Base-by-base conservation (phyloP, 2,329 filamentous ascomycete species). In the Raffaelea arxii region DNA sequence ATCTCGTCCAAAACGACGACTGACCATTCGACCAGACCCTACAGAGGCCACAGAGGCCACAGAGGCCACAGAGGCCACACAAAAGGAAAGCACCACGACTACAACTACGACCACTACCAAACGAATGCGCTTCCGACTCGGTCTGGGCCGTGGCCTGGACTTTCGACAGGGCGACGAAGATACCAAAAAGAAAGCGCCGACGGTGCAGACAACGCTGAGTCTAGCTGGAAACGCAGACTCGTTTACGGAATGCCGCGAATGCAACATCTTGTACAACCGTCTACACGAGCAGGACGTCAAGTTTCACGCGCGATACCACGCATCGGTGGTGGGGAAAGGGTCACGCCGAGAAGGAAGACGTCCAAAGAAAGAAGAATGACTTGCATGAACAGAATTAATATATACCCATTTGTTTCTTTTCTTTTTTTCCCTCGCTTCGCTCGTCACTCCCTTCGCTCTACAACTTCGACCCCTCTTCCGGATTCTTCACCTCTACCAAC, bases 221-320 rank as follows among this genome's bases (percentile, higher is more conserved):
- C 59, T 70, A 5, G 59, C 66, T 54, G 57, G n/a, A 2, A 46
- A 48, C 12, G 47, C 41, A 14, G 44, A 43, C 18, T 30, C 37
- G 4, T 50, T 70, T 49, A 60, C 56, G 2, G 63, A 70, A 47
- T 71, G 68, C 51, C 62, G 59, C 25, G 63, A 64, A 24, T 71
- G 68, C 50, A 62, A 63, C 23, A 64, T 69, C 47, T 47, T 71
- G 38, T 71, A 70, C 51, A 71, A 71, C 44, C 65, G 66, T 4
- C 54, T 69, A 36, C 66, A 71, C 51, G 62, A 65, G 30, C 62
- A 66, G 44, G 68, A 71, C 49, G 62, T 62, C 18, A 64, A 61
- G 49, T 61, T 64, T 23, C 68, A 71, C 44, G 62, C 64, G 21
- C 62, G 59, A 37, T 62, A 55, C 41, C 54, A 67, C 43, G 63